These are phyloP conservation scores for Aphanomyces cochlioides DNA, from an alignment of 352 stramenopile genomes.

Conservation along the genomic window DNA sequence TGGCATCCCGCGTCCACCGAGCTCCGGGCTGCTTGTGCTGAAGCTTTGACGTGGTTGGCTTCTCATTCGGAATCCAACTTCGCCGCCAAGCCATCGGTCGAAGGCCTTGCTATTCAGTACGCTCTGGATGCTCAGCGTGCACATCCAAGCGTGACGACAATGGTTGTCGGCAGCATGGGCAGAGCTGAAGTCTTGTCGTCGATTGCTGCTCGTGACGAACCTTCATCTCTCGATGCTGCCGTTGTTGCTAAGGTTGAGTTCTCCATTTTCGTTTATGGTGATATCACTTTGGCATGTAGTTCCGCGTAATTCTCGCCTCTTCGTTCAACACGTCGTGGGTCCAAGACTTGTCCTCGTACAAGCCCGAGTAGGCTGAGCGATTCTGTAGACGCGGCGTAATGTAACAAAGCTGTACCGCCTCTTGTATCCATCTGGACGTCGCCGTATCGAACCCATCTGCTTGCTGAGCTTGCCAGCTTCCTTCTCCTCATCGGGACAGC, in stretches of 20 bases:
- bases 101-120: slow-evolving; percentile 28
- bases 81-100: not conserved
- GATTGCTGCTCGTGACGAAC: slow-evolving; percentile 7
- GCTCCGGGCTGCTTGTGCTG: slow-evolving; percentile 14
- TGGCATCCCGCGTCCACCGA: slow-evolving; percentile 59
- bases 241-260: slow-evolving; percentile 20
- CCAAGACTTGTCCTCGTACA: not conserved
- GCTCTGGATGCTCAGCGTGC: slow-evolving; percentile 16
- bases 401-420: too few relatives aligned
- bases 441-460: too few relatives aligned
- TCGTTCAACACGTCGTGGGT: not conserved
- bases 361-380: too few relatives aligned
- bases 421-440: too few relatives aligned
- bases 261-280: too few relatives aligned
- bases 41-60: slow-evolving; percentile 18
- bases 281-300: not conserved
- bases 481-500: too few relatives aligned
- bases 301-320: not conserved
- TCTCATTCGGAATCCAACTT: not conserved
- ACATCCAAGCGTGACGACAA: not conserved
- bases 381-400: too few relatives aligned
- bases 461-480: too few relatives aligned
- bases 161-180: slow-evolving; percentile 29
- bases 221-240: not conserved
- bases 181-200: slow-evolving; percentile 24